Base-by-base conservation (phyloP, 202 grass and related monocot genomes). In the Hordeum pubiflorum region DNA sequence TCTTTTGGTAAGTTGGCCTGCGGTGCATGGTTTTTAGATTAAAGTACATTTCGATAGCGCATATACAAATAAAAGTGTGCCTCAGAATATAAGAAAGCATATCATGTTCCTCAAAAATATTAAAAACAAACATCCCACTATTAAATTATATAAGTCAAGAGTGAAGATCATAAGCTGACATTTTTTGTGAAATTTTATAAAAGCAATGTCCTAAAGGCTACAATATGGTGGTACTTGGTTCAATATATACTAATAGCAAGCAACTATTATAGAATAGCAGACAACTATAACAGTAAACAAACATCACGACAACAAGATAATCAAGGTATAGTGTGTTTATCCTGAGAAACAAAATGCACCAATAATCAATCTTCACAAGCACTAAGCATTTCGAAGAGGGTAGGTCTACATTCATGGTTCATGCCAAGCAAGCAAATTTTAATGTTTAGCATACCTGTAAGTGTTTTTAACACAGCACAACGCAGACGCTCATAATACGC, bases 1-100 rank as follows among this genome's bases (percentile, higher is more conserved):
- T 94, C 95, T 76, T 98, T 93, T 13, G 95, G 95, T 80, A 98
- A 93, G 76, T 94, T 94, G 44, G 90, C 95, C 95, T 98, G 74
- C 73, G 73, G 43, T 74, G 24, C 54, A 78, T 7, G 76, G 38
- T 82, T 50, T 21, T 12, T 56, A 79, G 61, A 54, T 77, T 82
- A 86, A 82, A 50, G 18, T 81, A 76, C 21, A 31, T 69, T 75
- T 48, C 10, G 0, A 27, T 69, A 76, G 46, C 14, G 23, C 57
- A 62, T 61, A 10, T 6, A 10, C 40, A 85, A 52, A 82, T 9
- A 22, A 21, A 68, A 77, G 12, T 22, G 80, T 48, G 57, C 11
- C n/a, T 38, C 26, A 3, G 12, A 29, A 60, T 56, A 3, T 2
- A 34, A 37, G 50, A 58, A 36, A 38, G 10, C 32, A 43, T 37